Evolutionary conservation across 2,329 filamentous ascomycete species (phyloP).

Genomic region (Stagonosporopsis rhizophila): DNA sequence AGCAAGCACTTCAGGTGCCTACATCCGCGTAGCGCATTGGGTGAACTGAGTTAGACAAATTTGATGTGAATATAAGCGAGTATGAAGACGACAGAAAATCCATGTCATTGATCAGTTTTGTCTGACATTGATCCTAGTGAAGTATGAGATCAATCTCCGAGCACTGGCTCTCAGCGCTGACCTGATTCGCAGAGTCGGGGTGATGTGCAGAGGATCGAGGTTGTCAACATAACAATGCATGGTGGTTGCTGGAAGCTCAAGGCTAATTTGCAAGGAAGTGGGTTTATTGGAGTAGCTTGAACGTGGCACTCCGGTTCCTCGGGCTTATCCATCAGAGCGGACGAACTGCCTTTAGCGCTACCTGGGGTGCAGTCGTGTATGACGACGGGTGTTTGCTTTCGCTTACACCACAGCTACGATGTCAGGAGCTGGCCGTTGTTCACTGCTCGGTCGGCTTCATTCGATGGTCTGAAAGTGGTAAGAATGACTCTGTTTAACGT

Average conservation of each 20-base stretch:
- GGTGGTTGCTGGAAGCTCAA: slow-evolving; percentile 19
- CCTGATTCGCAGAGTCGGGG: slow-evolving; percentile 13
- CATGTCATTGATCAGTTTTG: not conserved
- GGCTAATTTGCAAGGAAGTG: slow-evolving; percentile 20
- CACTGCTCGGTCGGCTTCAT: not conserved
- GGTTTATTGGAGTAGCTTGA: slow-evolving; percentile 13
- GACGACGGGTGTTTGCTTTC: slow-evolving; percentile 22
- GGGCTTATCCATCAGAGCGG: slow-evolving; percentile 26
- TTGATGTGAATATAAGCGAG: slow-evolving; percentile 20
- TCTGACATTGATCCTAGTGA: not conserved
- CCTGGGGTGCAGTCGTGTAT: slow-evolving; percentile 19
- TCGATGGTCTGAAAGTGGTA: not conserved
- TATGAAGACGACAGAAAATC: slow-evolving; percentile 23
- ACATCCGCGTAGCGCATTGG: slow-evolving; percentile 21
- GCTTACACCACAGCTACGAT: slow-evolving; percentile 9
- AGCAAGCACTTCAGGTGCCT: slow-evolving; percentile 22
- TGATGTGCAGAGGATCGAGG: slow-evolving; percentile 24
- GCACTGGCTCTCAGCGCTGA: not conserved
- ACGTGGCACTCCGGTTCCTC: slow-evolving; percentile 22
- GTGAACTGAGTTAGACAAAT: slow-evolving; percentile 23
- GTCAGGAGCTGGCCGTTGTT: slow-evolving; percentile 12
- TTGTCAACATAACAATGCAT: slow-evolving; percentile 14
- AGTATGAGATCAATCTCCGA: not conserved
- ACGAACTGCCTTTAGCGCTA: slow-evolving; percentile 27
- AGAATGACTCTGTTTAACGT: not conserved